phyloP scores from a whole-genome alignment of 306 rosid genomes.

The Pachyrhizus erosus region DNA sequence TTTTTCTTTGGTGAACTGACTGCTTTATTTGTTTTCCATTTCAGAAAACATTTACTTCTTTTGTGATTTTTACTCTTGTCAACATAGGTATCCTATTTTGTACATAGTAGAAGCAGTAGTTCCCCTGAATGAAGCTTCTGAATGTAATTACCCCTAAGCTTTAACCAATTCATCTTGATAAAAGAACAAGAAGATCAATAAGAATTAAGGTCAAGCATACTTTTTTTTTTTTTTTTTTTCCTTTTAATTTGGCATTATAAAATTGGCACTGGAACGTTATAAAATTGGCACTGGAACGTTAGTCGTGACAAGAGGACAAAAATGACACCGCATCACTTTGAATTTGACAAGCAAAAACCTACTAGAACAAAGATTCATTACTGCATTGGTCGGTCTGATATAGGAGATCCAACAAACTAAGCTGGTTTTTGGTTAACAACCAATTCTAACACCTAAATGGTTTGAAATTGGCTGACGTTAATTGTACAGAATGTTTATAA shows the following conservation, averaged over 20 bases:
- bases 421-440: slow-evolving; percentile 40
- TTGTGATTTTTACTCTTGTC: slow-evolving; percentile 17
- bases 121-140: slow-evolving; percentile 1
- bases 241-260: neutral
- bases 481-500: slow-evolving; percentile 7
- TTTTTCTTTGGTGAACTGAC: neutral
- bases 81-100: slow-evolving; percentile 14
- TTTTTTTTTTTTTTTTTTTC: neutral
- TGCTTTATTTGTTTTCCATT: slow-evolving; percentile 21
- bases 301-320: neutral
- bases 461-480: slow-evolving; percentile 35
- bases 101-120: slow-evolving; percentile 27
- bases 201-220: slow-evolving; percentile 4
- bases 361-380: slow-evolving; percentile 33
- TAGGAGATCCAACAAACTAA: slow-evolving; percentile 6
- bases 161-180: slow-evolving; percentile 24
- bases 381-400: slow-evolving; percentile 30
- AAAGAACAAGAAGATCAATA: slow-evolving; percentile 3
- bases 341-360: slow-evolving; percentile 20
- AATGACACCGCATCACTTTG: neutral
- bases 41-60: neutral
- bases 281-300: neutral
- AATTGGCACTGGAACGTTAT: neutral
- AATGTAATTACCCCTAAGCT: slow-evolving; percentile 4
- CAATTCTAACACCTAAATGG: slow-evolving; percentile 35